Evolutionary conservation across 202 grass and related monocot genomes (phyloP), one percentile per base, ranked within the genome.

Genomic region (Setaria italica): DNA sequence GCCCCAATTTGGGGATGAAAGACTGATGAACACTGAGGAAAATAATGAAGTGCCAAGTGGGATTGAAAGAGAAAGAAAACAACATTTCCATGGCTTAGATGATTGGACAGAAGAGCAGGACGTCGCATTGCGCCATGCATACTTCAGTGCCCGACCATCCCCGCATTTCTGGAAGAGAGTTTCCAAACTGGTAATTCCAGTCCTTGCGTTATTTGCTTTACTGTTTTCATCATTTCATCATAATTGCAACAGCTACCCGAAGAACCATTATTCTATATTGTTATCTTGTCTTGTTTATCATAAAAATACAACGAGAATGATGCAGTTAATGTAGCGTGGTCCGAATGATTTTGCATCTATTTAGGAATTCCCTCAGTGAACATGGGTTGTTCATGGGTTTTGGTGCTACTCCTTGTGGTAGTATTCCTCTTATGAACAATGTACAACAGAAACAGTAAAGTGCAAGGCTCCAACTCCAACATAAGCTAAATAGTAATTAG

Each of bases 151-250:
- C 35, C 89, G 88, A 74, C 95, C 95, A 55, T 95, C 95, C 6
- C 93, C 93, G 37, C 91, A 92, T 89, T 98, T 98, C 81, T 95
- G 95, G 95, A 98, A 95, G 89, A 98, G 84, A 82, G 90, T 98
- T 42, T 93, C 93, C 68, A 98, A 90, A 90, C 89, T 98, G 95
- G 95, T 98, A 98, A 76, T 82, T 60, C 53, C 10, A 32, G 41
- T 80, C 67, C 41, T 90, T 73, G 20, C 10, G 29, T 70, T 20
- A 54, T 83, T 56, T 73, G 5, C 72, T 25, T 25, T 58, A 21
- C 20, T 58, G 55, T 58, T 58, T 55, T 55, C 53, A 20, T 80
- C 57, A 49, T 82, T 73, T 63, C 33, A 60, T 56, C 17, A 13
- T 70, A 19, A 29, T 82, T 78, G 65, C 56, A 66, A 70, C 11